Evolutionary conservation across 2,329 filamentous ascomycete genomes (phyloP).

Genomic region (Sporothrix inflata): DNA sequence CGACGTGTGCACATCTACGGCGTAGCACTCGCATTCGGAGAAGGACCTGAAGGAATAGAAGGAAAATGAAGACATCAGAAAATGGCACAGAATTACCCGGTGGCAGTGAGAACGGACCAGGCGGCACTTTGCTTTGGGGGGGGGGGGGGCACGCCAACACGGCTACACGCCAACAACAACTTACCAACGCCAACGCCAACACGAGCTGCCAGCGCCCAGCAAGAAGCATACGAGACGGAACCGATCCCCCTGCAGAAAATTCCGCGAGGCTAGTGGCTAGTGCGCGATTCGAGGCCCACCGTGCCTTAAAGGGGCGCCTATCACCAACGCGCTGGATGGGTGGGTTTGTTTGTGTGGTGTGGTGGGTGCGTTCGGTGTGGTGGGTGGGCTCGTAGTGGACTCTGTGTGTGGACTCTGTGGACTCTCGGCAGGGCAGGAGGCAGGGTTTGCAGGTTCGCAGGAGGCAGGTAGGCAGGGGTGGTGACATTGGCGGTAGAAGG

Average conservation of each 20-base stretch:
- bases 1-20: neutral
- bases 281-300: slow-evolving; percentile 19
- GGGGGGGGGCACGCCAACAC: neutral
- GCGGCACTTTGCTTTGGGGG: neutral
- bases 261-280: slow-evolving; percentile 18
- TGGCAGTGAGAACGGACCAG: slow-evolving; percentile 11
- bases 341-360: neutral
- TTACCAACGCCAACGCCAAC: neutral
- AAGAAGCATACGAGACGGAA: neutral
- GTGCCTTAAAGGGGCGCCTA: slow-evolving; percentile 20
- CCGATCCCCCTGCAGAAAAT: slow-evolving; percentile 21
- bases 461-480: neutral
- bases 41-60: neutral
- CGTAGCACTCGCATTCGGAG: neutral
- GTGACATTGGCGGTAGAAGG: neutral
- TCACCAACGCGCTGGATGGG: slow-evolving; percentile 1
- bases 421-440: neutral
- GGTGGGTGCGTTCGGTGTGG: slow-evolving; percentile 10
- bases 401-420: neutral
- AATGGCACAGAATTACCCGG: neutral
- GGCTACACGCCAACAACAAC: neutral
- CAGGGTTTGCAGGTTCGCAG: neutral
- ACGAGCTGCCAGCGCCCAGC: neutral
- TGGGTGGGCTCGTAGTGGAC: neutral
- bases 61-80: neutral